Base-by-base conservation (phyloP, 1,284 basidiomycete species). In the Apiotrichum sp. region DNA sequence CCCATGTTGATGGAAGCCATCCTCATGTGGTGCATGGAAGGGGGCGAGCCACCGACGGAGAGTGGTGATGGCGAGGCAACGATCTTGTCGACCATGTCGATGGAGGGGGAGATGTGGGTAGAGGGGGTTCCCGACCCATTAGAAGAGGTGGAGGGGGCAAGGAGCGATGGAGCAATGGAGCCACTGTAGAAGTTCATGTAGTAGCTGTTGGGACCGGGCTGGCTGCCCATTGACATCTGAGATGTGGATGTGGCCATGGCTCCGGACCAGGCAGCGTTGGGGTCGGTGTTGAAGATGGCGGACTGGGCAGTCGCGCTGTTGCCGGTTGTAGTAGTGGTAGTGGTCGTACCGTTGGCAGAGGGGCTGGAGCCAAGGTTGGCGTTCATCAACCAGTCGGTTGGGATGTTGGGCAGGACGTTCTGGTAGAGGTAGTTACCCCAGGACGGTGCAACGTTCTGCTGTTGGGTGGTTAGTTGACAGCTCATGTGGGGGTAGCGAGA, bases 371-470 rank as follows among this genome's bases (percentile, higher is more conserved):
- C 47, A 33, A 57, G 29, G 48, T 59, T 64, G 35, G 57, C 10
- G 68, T 67, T 41, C 64, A 68, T 39, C 35, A 62, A 52, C 61
- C 61, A 62, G 50, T 62, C 61, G 31, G 53, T 46, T 45, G 41
- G 47, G 29, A 70, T 58, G 44, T 64, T 65, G 3, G 69, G 65
- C 1, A 71, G 59, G 31, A 72, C 50, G 63, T 73, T 73, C 44
- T 67, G 66, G 59, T 73, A 74, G 16, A 74, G 65, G 57, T 70
- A 72, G 16, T 65, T 66, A 14, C 71, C 69, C 72, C 72, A 74
- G n/a, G 64, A 53, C 5, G 68, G 66, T 3, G 62, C 58, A 33
- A 64, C 55, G 52, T 52, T 60, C 51, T 66, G 58, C 36, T 55
- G 47, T 49, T n/a, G n/a, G 34, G 33, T 52, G 32, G 49, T 58